Conservation (phyloP, 257 asterid genomes). For the Craterostigma plantagineum region DNA sequence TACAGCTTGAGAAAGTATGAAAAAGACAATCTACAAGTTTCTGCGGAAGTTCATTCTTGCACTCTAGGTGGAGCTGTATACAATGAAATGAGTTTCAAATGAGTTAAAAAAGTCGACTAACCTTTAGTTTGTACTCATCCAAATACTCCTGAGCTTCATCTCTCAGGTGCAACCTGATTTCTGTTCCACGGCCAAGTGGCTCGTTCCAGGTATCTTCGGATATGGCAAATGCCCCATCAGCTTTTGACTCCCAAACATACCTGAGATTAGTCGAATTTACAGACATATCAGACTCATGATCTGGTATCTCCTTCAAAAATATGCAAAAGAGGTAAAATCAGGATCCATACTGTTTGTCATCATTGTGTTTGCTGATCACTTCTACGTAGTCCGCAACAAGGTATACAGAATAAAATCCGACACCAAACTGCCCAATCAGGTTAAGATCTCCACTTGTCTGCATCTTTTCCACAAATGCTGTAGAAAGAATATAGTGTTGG, state of each 20-base stretch:
- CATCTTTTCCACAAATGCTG: slow-evolving; percentile 98
- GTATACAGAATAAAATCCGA: slow-evolving; percentile 88
- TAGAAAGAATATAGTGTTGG: background rate
- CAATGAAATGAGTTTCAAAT: too few species aligned
- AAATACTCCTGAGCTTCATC: slow-evolving; percentile 87
- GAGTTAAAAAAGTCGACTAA: slow-evolving; percentile 11
- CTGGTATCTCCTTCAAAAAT: background rate
- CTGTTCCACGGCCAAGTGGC: slow-evolving; percentile 94
- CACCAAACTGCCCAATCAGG: slow-evolving; percentile 94
- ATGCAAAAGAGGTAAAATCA: background rate
- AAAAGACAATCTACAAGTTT: too few species aligned
- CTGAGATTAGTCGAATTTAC: slow-evolving; percentile 18
- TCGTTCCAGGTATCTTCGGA: slow-evolving; percentile 81
- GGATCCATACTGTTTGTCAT: slow-evolving; percentile 72
- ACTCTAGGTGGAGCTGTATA: too few species aligned
- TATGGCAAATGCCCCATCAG: slow-evolving; percentile 88
- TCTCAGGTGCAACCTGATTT: slow-evolving; percentile 72
- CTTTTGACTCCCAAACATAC: slow-evolving; percentile 90
- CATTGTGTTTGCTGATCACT: slow-evolving; percentile 86
- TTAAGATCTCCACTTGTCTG: slow-evolving; percentile 85
- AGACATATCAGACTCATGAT: slow-evolving; percentile 1
- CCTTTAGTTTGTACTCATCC: slow-evolving; percentile 75
- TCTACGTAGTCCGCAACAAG: slow-evolving; percentile 90
- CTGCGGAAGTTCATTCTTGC: too few species aligned
- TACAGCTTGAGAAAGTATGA: too few species aligned